Percentiles rank a stretch among this genome's conserved stretches.
Evolutionary conservation across 2,329 filamentous ascomycete species (phyloP).

Genomic region (Leptographium flavum): DNA sequence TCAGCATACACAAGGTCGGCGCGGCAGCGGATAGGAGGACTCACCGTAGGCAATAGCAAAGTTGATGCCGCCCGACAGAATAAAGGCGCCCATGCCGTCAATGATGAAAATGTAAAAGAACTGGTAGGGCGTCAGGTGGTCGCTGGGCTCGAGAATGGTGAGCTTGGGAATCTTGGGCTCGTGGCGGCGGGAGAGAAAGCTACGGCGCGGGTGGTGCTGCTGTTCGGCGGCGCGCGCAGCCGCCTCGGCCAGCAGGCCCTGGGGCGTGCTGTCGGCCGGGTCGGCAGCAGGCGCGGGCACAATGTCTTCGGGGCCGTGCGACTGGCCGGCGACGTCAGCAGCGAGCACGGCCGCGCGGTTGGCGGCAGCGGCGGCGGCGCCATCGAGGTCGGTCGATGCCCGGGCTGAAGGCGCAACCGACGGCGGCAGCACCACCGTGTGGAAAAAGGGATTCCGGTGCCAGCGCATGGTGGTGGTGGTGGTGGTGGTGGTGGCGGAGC

Average conservation of each 20-base stretch:
- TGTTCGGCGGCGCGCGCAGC: slow-evolving; percentile 5
- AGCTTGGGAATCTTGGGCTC: slow-evolving; percentile 5
- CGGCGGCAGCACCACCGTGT: slow-evolving; percentile 12
- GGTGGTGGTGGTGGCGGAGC: too few relatives aligned
- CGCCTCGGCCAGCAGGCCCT: slow-evolving; percentile 9
- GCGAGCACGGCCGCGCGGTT: background rate
- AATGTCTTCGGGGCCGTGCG: too few relatives aligned
- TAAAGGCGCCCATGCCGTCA: slow-evolving; percentile 30
- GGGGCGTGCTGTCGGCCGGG: background rate
- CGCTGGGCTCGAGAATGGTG: slow-evolving; percentile 19
- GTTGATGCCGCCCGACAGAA: slow-evolving; percentile 36
- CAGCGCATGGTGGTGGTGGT: slow-evolving; percentile 9
- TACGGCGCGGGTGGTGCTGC: background rate
- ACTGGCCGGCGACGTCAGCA: background rate
- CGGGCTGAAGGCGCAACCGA: slow-evolving; percentile 10
- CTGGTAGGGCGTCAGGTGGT: slow-evolving; percentile 27
- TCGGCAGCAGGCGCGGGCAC: background rate
- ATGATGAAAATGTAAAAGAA: slow-evolving; percentile 33
- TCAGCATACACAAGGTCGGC: slow-evolving; percentile 1
- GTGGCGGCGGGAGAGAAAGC: background rate
- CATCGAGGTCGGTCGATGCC: slow-evolving; percentile 10
- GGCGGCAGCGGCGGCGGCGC: slow-evolving; percentile 5
- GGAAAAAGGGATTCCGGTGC: slow-evolving; percentile 13
- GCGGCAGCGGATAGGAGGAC: slow-evolving; percentile 5
- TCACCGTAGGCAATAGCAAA: slow-evolving; percentile 36